A percentile compares a stretch with the other conserved stretches of the same genome.
Evolutionary conservation across 2,329 filamentous ascomycete genomes (phyloP).

Genomic region (Hymenoscyphus albidus): DNA sequence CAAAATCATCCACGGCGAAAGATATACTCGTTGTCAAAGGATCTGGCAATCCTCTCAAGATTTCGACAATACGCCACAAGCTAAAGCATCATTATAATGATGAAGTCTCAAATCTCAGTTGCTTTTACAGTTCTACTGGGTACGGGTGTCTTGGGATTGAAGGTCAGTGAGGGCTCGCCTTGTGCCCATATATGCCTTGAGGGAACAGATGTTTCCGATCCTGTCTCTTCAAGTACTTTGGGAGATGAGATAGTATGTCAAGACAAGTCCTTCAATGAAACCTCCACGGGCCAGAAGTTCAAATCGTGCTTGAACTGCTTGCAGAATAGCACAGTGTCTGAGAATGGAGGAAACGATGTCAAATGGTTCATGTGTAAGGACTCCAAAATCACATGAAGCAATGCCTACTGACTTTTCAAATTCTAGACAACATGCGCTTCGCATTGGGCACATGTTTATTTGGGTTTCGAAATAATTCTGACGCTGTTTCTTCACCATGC

Average conservation of each 20-base stretch:
- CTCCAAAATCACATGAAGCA: neutral
- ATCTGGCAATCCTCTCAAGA: slow-evolving; percentile 4
- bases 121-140: slow-evolving; percentile 7
- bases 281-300: slow-evolving; percentile 27
- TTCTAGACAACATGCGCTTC: slow-evolving; percentile 33
- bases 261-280: slow-evolving; percentile 26
- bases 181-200: slow-evolving; percentile 49
- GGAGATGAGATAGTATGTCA: slow-evolving; percentile 42
- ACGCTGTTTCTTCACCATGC: slow-evolving; percentile 26
- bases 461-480: slow-evolving; percentile 25
- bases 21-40: slow-evolving; percentile 7
- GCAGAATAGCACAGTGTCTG: slow-evolving; percentile 28
- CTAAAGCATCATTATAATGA: slow-evolving; percentile 11
- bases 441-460: slow-evolving; percentile 30
- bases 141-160: slow-evolving; percentile 33
- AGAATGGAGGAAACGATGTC: slow-evolving; percentile 28
- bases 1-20: slow-evolving; percentile 3
- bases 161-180: slow-evolving; percentile 48
- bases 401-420: slow-evolving; percentile 4
- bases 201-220: slow-evolving; percentile 35
- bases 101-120: neutral
- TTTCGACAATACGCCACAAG: neutral
- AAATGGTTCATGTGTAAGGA: slow-evolving; percentile 32
- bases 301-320: slow-evolving; percentile 31
- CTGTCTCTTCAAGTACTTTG: slow-evolving; percentile 41